Evolutionary conservation across 768 basidiomycete species (phyloP).

Genomic region (Podaxis sp.): DNA sequence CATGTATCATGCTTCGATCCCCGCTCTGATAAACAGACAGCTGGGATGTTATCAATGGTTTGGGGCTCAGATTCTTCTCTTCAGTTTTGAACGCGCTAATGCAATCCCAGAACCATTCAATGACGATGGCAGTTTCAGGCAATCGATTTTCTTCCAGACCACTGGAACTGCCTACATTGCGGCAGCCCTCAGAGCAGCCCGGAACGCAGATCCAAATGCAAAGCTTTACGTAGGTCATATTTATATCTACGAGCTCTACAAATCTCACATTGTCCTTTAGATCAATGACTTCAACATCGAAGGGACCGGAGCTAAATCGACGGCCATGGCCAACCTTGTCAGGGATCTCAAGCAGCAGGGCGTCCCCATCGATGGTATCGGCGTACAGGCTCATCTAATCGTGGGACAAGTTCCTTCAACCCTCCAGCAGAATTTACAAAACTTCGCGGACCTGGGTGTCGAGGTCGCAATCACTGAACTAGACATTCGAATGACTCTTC

Average conservation of each 20-base stretch:
- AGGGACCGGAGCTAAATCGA: conserved; percentile 45
- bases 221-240: conserved; percentile 46
- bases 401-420: conserved; percentile 48
- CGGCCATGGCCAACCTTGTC: conserved; percentile 50
- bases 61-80: not conserved
- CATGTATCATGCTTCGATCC: not conserved
- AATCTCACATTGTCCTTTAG: conserved; percentile 12
- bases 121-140: conserved; percentile 54
- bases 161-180: conserved; percentile 45
- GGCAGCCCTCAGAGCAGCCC: conserved; percentile 48
- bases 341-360: conserved; percentile 35
- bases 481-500: conserved; percentile 54
- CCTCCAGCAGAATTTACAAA: conserved; percentile 41
- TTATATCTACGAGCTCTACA: not conserved
- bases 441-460: conserved; percentile 53
- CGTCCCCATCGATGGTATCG: conserved; percentile 54
- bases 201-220: conserved; percentile 47
- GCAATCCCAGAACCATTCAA: conserved; percentile 43
- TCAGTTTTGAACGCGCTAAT: not conserved
- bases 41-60: conserved; percentile 53
- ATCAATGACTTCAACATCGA: conserved; percentile 41
- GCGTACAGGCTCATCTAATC: conserved; percentile 54
- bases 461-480: conserved; percentile 66
- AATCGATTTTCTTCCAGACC: conserved; percentile 48
- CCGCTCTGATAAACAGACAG: conserved; percentile 23